A percentile compares a stretch with the other conserved stretches of the same genome.
Evolutionary conservation across 768 basidiomycete species (phyloP).

Genomic region (Suillus discolor): DNA sequence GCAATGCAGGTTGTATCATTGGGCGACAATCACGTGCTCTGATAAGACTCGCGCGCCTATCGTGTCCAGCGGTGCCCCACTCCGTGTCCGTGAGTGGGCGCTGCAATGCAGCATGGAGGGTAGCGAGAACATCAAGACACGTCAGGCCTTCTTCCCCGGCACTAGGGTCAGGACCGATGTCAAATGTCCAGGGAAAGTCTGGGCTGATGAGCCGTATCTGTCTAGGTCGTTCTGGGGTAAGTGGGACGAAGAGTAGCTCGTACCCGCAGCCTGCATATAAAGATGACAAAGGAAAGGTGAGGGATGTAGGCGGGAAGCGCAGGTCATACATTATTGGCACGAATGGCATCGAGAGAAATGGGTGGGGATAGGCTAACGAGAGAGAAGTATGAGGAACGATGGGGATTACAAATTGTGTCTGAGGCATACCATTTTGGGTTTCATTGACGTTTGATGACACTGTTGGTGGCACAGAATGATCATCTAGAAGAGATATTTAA

Average conservation of each 20-base stretch:
- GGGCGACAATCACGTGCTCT: constrained; percentile 5
- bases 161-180: background rate
- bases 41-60: constrained; percentile 4
- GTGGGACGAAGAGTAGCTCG: background rate
- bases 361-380: background rate
- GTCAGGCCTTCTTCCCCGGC: background rate
- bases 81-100: too few relatives aligned
- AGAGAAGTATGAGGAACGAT: background rate
- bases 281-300: constrained; percentile 1
- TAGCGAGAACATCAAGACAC: constrained; percentile 10
- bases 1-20: background rate
- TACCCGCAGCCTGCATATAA: background rate
- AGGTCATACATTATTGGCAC: constrained; percentile 5
- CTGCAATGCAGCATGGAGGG: constrained; percentile 9
- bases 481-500: background rate
- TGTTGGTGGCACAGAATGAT: background rate
- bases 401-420: background rate
- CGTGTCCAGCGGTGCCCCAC: constrained; percentile 6
- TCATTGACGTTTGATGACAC: background rate
- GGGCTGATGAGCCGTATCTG: constrained; percentile 11
- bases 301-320: background rate
- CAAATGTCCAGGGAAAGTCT: constrained; percentile 13
- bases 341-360: constrained; percentile 1
- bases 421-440: background rate
- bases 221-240: background rate